Evolutionary conservation across 306 rosid genomes (phyloP).

Genomic region (Castanospermum australe): DNA sequence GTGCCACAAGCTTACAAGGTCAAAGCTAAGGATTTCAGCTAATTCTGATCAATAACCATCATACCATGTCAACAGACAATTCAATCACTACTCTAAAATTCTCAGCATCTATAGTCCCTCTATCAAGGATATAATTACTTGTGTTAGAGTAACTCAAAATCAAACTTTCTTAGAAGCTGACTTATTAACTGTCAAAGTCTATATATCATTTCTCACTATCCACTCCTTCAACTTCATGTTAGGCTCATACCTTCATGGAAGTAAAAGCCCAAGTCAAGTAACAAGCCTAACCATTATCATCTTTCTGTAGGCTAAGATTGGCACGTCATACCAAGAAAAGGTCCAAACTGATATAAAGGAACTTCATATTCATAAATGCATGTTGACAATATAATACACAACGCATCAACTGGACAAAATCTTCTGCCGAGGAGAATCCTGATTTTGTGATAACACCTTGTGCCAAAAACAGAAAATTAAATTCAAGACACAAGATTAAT

Average conservation of each 20-base stretch:
- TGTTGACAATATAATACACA: not conserved
- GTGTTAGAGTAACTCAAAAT: not conserved
- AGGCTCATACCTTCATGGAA: not conserved
- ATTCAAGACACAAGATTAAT: constrained; percentile 2
- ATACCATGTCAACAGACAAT: not conserved
- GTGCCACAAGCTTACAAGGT: not conserved
- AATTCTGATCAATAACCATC: not conserved
- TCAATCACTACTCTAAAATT: not conserved
- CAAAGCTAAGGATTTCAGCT: not conserved
- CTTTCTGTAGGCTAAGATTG: not conserved
- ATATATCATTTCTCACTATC: not conserved
- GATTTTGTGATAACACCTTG: not conserved
- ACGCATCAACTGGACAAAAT: not conserved
- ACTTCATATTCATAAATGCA: not conserved
- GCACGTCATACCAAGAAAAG: not conserved
- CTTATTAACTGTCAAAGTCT: not conserved
- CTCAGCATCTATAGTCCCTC: not conserved
- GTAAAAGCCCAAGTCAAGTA: not conserved
- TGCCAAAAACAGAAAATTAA: not conserved
- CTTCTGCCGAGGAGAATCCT: not conserved
- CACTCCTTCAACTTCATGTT: not conserved
- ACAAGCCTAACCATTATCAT: not conserved
- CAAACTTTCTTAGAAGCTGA: not conserved
- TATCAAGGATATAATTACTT: not conserved
- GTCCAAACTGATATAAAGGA: not conserved